These are phyloP conservation scores for Mycena galericulata DNA, from an alignment of 768 basidiomycete genomes.

Conservation along the genomic window DNA sequence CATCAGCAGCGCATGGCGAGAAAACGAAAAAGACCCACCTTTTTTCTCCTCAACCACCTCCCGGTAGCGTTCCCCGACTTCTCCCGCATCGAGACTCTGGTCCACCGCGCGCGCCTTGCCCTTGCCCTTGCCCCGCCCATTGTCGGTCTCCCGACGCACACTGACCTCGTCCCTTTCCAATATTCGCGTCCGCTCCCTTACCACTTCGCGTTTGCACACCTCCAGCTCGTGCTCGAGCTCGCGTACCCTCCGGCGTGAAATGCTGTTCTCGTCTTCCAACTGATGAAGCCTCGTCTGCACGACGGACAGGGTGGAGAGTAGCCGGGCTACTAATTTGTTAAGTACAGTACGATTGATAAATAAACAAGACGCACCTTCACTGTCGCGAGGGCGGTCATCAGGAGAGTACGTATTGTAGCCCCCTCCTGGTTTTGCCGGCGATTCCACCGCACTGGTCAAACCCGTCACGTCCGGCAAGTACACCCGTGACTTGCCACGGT, in stretches of 20 bases:
- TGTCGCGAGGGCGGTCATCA: constrained; percentile 64
- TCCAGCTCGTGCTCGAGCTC: constrained; percentile 92
- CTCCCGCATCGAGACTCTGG: constrained; percentile 49
- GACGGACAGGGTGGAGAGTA: constrained; percentile 68
- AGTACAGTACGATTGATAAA: neutral
- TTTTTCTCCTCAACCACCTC: constrained; percentile 92
- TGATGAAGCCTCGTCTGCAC: constrained; percentile 78
- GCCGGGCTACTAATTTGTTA: constrained; percentile 58
- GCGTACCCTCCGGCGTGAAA: constrained; percentile 84
- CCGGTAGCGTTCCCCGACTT: constrained; percentile 66
- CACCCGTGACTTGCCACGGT: constrained; percentile 49
- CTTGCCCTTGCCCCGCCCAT: constrained; percentile 49
- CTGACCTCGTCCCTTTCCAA: constrained; percentile 66
- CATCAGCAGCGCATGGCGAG: constrained; percentile 19
- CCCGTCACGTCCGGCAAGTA: constrained; percentile 89
- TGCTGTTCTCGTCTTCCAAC: constrained; percentile 84
- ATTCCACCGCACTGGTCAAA: constrained; percentile 80
- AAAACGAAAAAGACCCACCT: constrained; percentile 59
- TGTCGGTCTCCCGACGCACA: constrained; percentile 45
- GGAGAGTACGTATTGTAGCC: constrained; percentile 64
- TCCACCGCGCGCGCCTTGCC: constrained; percentile 52
- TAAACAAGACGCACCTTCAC: constrained; percentile 64
- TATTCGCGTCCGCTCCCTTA: constrained; percentile 73
- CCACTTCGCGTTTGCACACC: constrained; percentile 82
- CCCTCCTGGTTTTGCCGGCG: constrained; percentile 69